Evolutionary conservation across 2,329 filamentous ascomycete genomes (phyloP).

Genomic region (Verticillium dahliae): DNA sequence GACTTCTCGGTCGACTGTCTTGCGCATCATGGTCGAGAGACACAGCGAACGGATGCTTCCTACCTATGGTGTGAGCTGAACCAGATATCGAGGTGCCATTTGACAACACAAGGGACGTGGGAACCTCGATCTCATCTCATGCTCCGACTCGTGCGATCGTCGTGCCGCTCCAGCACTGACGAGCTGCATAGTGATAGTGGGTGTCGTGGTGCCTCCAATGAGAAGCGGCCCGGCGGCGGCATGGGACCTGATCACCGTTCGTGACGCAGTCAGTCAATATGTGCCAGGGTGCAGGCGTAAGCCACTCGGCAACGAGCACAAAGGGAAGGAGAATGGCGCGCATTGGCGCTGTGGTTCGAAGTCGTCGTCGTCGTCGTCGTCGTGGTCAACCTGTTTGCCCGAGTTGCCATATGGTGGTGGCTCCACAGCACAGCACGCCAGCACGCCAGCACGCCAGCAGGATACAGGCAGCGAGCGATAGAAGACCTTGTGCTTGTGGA

Average conservation of each 20-base stretch:
- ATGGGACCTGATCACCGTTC: constrained; percentile 1
- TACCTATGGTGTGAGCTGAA: too few relatives aligned
- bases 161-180: constrained; percentile 2
- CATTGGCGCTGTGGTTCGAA: not conserved
- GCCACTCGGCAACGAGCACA: too few relatives aligned
- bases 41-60: too few relatives aligned
- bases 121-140: not conserved
- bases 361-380: not conserved
- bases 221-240: not conserved
- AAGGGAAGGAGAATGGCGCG: not conserved
- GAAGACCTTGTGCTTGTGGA: not conserved
- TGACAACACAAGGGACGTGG: constrained; percentile 2
- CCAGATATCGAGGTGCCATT: not conserved
- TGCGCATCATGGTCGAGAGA: not conserved
- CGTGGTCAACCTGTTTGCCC: not conserved
- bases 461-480: not conserved
- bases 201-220: constrained; percentile 6
- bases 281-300: not conserved
- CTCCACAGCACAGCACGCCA: too few relatives aligned
- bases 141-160: constrained; percentile 11
- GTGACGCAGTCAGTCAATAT: not conserved
- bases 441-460: not conserved
- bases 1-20: not conserved
- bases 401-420: not conserved
- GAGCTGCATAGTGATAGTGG: not conserved